phyloP scores from a whole-genome alignment of 2,329 filamentous ascomycete species.

The Lizonia empirigonia region DNA sequence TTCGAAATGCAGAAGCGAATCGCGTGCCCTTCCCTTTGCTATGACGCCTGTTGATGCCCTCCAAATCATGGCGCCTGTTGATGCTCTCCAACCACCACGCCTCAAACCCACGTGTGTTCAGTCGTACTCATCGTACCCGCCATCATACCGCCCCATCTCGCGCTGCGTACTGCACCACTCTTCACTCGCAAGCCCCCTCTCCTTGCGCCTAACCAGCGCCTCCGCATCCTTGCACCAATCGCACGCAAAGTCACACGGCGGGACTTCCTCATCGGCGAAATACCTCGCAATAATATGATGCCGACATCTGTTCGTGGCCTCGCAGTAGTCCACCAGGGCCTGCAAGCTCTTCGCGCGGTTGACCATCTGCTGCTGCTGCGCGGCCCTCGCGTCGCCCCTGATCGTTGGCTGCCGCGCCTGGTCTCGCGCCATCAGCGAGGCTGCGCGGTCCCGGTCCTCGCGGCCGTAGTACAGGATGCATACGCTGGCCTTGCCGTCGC shows the following conservation, averaged over 20 bases:
- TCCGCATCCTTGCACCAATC: constrained; percentile 56
- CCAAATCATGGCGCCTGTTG: not conserved
- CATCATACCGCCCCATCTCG: constrained; percentile 50
- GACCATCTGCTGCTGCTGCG: constrained; percentile 45
- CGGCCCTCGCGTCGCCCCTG: constrained; percentile 42
- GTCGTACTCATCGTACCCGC: constrained; percentile 43
- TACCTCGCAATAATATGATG: constrained; percentile 58
- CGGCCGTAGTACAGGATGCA: constrained; percentile 92
- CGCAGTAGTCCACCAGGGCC: constrained; percentile 78
- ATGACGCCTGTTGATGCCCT: not conserved
- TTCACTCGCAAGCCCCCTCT: constrained; percentile 53
- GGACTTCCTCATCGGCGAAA: constrained; percentile 43
- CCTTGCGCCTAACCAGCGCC: constrained; percentile 51
- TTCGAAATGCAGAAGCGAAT: not conserved
- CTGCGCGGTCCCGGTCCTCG: constrained; percentile 80
- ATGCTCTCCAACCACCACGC: not conserved
- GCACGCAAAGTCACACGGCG: constrained; percentile 55
- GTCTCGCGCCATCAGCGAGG: constrained; percentile 57
- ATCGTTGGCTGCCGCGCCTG: constrained; percentile 56
- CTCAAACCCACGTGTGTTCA: too few relatives aligned
- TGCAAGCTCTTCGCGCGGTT: constrained; percentile 53
- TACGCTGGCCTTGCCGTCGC: constrained; percentile 83
- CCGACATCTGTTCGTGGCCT: constrained; percentile 73
- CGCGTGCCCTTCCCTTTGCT: not conserved
- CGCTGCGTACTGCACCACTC: constrained; percentile 57